Evolutionary conservation across 176 grass and related monocot species (phyloP).

Genomic region (Guadua angustifolia): DNA sequence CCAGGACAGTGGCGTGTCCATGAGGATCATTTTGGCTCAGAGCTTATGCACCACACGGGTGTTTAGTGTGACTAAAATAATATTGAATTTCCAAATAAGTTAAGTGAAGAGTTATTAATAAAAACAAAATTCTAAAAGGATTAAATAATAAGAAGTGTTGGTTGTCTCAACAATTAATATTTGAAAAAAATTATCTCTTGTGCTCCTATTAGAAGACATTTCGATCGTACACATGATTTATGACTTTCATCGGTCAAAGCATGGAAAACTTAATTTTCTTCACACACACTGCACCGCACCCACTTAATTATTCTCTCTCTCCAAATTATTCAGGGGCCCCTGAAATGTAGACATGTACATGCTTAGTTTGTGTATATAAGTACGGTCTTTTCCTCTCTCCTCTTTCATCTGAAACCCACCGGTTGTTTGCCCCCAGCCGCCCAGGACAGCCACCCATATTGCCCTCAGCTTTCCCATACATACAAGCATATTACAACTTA

Average conservation of each 20-base stretch:
- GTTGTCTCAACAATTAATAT: background rate
- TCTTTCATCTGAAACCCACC: conserved; percentile 40
- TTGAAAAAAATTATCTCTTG: background rate
- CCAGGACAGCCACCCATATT: conserved; percentile 64
- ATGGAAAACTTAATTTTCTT: conserved; percentile 36
- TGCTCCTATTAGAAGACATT: background rate
- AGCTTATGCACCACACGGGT: no score
- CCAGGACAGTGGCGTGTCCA: no score
- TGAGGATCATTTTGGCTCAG: no score
- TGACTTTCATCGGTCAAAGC: conserved; percentile 32
- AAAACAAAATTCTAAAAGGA: no score
- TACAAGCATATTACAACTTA: background rate
- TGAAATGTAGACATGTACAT: conserved; percentile 14
- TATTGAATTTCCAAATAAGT: no score
- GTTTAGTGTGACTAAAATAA: no score
- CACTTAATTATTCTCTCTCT: background rate
- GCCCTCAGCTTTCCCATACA: conserved; percentile 39
- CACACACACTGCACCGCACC: background rate
- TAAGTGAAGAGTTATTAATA: no score
- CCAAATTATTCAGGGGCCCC: conserved; percentile 29
- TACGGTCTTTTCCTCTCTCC: conserved; percentile 8
- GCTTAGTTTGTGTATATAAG: conserved; percentile 31
- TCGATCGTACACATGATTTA: conserved; percentile 10
- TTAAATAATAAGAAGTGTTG: no score
- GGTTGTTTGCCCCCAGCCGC: conserved; percentile 64